Conservation (phyloP, 2,329 filamentous ascomycete genomes). For the Macrophomina tecta region DNA sequence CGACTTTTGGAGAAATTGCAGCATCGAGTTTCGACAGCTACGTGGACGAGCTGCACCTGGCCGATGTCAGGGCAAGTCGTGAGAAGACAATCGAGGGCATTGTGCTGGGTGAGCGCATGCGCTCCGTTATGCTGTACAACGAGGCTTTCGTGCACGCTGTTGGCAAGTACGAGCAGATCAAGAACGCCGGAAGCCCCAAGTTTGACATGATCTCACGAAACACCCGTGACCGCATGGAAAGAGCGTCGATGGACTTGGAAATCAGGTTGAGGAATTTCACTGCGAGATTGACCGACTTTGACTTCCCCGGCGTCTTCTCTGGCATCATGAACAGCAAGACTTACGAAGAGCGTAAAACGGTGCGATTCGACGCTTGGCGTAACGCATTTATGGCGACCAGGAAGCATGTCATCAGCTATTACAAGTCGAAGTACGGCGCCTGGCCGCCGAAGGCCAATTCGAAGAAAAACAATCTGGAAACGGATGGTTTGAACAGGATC, state of each 20-base stretch:
- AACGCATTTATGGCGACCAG: slow-evolving; percentile 75
- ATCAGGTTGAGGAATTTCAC: slow-evolving; percentile 74
- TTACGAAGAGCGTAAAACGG: slow-evolving; percentile 73
- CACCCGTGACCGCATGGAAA: slow-evolving; percentile 80
- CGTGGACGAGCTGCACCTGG: slow-evolving; percentile 76
- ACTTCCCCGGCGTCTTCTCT: slow-evolving; percentile 88
- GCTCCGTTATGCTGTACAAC: slow-evolving; percentile 80
- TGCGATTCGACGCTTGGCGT: slow-evolving; percentile 87
- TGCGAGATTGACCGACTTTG: slow-evolving; percentile 80
- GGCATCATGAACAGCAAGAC: slow-evolving; percentile 87
- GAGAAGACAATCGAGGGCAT: slow-evolving; percentile 91
- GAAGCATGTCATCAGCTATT: slow-evolving; percentile 74
- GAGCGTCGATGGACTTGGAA: slow-evolving; percentile 79
- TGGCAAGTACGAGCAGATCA: slow-evolving; percentile 78
- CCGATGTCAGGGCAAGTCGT: slow-evolving; percentile 79
- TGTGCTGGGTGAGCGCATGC: slow-evolving; percentile 87
- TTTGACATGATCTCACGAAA: slow-evolving; percentile 71
- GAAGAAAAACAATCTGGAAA: slow-evolving; percentile 89
- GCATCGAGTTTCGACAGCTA: slow-evolving; percentile 73
- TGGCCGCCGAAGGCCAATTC: slow-evolving; percentile 91
- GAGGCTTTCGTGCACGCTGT: slow-evolving; percentile 91
- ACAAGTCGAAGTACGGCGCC: slow-evolving; percentile 69
- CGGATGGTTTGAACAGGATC: slow-evolving; percentile 83
- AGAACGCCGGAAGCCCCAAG: slow-evolving; percentile 71
- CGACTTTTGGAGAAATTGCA: slow-evolving; percentile 67